Percentiles rank a stretch among this genome's conserved stretches.
These are phyloP conservation scores for Tolypocladium nubicola DNA, from an alignment of 2,329 filamentous ascomycete species.

Conservation along the genomic window DNA sequence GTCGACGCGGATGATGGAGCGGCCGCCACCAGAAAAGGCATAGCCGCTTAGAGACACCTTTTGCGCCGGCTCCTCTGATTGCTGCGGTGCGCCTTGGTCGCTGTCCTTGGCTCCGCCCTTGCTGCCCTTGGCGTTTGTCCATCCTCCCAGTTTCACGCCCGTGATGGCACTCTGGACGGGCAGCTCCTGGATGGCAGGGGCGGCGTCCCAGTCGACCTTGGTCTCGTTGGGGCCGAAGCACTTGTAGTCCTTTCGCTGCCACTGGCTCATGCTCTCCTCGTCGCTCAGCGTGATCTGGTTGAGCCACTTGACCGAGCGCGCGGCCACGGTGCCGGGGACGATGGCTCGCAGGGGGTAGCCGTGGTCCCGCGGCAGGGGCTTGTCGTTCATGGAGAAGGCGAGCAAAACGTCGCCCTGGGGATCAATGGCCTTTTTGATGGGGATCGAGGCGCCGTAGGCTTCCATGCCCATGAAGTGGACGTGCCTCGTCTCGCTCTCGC, in stretches of 20 bases:
- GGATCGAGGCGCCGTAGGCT: constrained; percentile 52
- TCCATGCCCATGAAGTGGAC: constrained; percentile 49
- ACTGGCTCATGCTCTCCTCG: constrained; percentile 55
- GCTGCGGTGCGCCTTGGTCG: background rate
- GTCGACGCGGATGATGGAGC: constrained; percentile 57
- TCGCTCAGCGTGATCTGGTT: constrained; percentile 52
- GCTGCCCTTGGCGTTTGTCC: constrained; percentile 7
- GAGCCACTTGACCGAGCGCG: constrained; percentile 60
- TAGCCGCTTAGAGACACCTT: constrained; percentile 45
- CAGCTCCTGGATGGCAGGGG: constrained; percentile 56
- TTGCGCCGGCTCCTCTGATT: constrained; percentile 5
- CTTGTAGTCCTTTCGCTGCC: constrained; percentile 60
- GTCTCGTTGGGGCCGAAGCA: constrained; percentile 54
- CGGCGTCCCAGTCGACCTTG: constrained; percentile 50
- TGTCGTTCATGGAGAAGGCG: constrained; percentile 58
- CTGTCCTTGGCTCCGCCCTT: background rate
- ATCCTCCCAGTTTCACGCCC: constrained; percentile 29
- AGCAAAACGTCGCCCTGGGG: constrained; percentile 53
- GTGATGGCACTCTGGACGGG: constrained; percentile 60
- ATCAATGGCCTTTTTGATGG: constrained; percentile 46
- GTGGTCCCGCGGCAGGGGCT: constrained; percentile 52
- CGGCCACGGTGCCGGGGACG: constrained; percentile 56
- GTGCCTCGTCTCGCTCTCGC: constrained; percentile 31
- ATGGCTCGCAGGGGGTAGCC: constrained; percentile 53
- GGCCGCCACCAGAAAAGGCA: constrained; percentile 58